Evolutionary conservation across 208 protist genomes (phyloP).

Genomic region (Trypanosoma brucei): DNA sequence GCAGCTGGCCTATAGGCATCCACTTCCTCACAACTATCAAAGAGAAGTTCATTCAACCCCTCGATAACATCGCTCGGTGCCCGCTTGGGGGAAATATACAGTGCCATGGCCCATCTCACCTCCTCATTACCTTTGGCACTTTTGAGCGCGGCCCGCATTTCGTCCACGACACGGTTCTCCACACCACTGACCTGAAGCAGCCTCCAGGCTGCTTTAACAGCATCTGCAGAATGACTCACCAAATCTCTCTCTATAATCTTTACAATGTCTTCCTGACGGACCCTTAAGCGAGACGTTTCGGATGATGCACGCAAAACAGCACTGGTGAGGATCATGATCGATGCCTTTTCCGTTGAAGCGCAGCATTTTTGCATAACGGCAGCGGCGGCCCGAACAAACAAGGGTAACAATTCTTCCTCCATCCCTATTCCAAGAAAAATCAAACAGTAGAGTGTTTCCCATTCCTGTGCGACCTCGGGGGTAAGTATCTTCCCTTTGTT

Average conservation of each 20-base stretch:
- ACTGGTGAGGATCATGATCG: conserved; percentile 49
- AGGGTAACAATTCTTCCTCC: conserved; percentile 23
- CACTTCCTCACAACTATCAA: conserved; percentile 71
- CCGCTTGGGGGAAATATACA: conserved; percentile 40
- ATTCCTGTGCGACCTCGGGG: conserved; percentile 32
- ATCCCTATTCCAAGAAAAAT: conserved; percentile 36
- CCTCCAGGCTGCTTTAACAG: conserved; percentile 51
- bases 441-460: conserved; percentile 35
- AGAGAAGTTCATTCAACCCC: conserved; percentile 36
- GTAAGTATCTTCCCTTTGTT: conserved; percentile 63
- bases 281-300: neutral
- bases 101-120: conserved; percentile 63
- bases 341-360: conserved; percentile 63
- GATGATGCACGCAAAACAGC: conserved; percentile 44
- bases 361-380: conserved; percentile 61
- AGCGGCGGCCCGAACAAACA: conserved; percentile 40
- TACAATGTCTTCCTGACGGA: conserved; percentile 20
- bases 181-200: conserved; percentile 42
- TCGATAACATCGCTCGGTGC: conserved; percentile 30
- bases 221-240: conserved; percentile 51
- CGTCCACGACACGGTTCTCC: conserved; percentile 42
- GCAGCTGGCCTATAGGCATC: conserved; percentile 78
- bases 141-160: conserved; percentile 47
- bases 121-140: conserved; percentile 45
- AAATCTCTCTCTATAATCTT: conserved; percentile 60